phyloP scores from a whole-genome alignment of 192 early-diverging fungal species.

The Backusella macrospora region DNA sequence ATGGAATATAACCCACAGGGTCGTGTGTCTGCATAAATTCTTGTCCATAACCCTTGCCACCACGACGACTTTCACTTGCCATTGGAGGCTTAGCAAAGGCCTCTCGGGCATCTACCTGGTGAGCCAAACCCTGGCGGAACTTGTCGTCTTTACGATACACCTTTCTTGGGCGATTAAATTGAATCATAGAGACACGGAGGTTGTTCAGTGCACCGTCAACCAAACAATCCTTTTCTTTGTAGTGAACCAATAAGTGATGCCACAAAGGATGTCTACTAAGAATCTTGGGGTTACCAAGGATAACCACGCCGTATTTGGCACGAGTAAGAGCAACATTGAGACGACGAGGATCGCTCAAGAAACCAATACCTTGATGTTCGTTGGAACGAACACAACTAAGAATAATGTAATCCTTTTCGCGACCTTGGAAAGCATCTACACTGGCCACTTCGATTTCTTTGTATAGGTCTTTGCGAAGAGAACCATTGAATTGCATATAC shows the following conservation, averaged over 20 bases:
- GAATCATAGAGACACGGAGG: slow-evolving; percentile 87
- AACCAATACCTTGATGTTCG: slow-evolving; percentile 96
- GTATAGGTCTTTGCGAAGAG: slow-evolving; percentile 90
- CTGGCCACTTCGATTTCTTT: slow-evolving; percentile 99
- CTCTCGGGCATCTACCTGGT: slow-evolving; percentile 62
- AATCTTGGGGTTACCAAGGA: slow-evolving; percentile 95
- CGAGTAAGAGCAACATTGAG: slow-evolving; percentile 90
- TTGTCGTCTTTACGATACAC: slow-evolving; percentile 58
- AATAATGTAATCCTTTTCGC: slow-evolving; percentile 99
- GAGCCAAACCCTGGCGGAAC: slow-evolving; percentile 59
- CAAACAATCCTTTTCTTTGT: slow-evolving; percentile 85
- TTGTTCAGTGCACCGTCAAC: slow-evolving; percentile 93
- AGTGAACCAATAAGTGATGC: slow-evolving; percentile 95
- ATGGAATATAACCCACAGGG: slow-evolving; percentile 53
- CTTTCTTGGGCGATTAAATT: slow-evolving; percentile 76
- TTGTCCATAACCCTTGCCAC: slow-evolving; percentile 47
- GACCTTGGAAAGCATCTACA: slow-evolving; percentile 99
- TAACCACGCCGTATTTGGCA: slow-evolving; percentile 92
- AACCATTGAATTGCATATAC: slow-evolving; percentile 94
- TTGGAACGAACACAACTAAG: slow-evolving; percentile 96
- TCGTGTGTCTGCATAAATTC: slow-evolving; percentile 57
- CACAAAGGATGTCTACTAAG: slow-evolving; percentile 91
- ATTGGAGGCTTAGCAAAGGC: slow-evolving; percentile 58
- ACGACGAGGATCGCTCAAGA: slow-evolving; percentile 89
- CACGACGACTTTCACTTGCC: slow-evolving; percentile 53